These are phyloP conservation scores for Spinacia oleracea DNA, from an alignment of 179 eudicot genomes.

Conservation along the genomic window DNA sequence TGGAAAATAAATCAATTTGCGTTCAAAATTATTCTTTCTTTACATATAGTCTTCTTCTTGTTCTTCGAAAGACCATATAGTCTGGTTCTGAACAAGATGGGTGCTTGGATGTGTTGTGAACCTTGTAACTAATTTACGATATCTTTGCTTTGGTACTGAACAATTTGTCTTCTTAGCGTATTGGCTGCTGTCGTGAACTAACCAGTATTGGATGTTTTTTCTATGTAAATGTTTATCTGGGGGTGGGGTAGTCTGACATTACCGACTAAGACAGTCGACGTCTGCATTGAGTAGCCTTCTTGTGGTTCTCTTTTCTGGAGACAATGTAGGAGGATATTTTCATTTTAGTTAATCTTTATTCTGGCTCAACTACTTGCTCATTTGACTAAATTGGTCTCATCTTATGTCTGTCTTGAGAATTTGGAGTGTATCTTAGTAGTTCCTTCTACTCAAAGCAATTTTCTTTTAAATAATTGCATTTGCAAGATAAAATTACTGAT, in stretches of 20 bases:
- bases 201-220: background rate
- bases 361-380: background rate
- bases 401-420: background rate
- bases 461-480: conserved; percentile 4
- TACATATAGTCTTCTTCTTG: background rate
- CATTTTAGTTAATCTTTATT: background rate
- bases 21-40: background rate
- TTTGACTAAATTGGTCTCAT: background rate
- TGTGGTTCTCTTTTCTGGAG: background rate
- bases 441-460: background rate
- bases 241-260: no score
- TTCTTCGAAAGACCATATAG: background rate
- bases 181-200: background rate
- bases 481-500: conserved; percentile 3
- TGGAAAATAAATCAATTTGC: background rate
- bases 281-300: background rate
- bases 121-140: background rate
- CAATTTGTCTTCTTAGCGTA: background rate
- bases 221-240: background rate
- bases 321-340: no score
- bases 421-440: background rate
- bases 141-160: background rate
- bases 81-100: no score
- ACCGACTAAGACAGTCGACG: no score
- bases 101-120: background rate